Percentiles rank a stretch among this genome's conserved stretches.
phyloP scores from a whole-genome alignment of 2,329 filamentous ascomycete species.

The Metarhizium rileyi region DNA sequence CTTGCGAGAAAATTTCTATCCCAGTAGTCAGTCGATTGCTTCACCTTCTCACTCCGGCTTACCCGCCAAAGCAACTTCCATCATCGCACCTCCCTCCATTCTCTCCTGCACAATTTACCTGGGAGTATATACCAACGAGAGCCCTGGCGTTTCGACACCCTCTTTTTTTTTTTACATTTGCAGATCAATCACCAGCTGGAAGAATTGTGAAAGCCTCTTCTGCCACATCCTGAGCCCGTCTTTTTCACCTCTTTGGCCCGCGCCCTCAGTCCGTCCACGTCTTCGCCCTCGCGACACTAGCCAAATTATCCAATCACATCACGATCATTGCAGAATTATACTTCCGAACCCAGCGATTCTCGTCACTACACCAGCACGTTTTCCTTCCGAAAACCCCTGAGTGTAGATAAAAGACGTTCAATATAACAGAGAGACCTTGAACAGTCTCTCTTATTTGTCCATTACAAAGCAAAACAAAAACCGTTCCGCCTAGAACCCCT shows the following conservation, averaged over 20 bases:
- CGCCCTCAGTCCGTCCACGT: slow-evolving; percentile 18
- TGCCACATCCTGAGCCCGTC: slow-evolving; percentile 19
- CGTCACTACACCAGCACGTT: slow-evolving; percentile 78
- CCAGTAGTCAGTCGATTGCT: slow-evolving; percentile 27
- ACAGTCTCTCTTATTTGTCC: slow-evolving; percentile 16
- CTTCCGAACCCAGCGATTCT: slow-evolving; percentile 29
- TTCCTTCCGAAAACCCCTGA: slow-evolving; percentile 76
- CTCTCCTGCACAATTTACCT: slow-evolving; percentile 13
- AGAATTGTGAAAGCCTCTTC: slow-evolving; percentile 10
- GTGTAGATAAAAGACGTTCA: slow-evolving; percentile 51
- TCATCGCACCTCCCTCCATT: slow-evolving; percentile 22
- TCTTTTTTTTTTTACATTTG: not conserved
- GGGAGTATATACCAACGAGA: slow-evolving; percentile 6
- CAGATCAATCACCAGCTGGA: slow-evolving; percentile 14
- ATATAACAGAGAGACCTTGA: slow-evolving; percentile 20
- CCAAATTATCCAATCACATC: slow-evolving; percentile 22
- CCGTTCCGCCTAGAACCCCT: not conserved
- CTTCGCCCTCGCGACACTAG: slow-evolving; percentile 24
- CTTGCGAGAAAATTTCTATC: slow-evolving; percentile 23
- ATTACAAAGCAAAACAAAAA: slow-evolving; percentile 6
- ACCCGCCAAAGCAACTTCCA: slow-evolving; percentile 20
- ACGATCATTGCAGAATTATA: slow-evolving; percentile 30
- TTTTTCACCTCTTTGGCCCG: slow-evolving; percentile 20
- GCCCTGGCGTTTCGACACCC: slow-evolving; percentile 7
- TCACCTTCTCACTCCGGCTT: slow-evolving; percentile 21